Evolutionary conservation across 2,329 filamentous ascomycete species (phyloP), one percentile per base, ranked within the genome.

Genomic region (Fusarium penzigii): DNA sequence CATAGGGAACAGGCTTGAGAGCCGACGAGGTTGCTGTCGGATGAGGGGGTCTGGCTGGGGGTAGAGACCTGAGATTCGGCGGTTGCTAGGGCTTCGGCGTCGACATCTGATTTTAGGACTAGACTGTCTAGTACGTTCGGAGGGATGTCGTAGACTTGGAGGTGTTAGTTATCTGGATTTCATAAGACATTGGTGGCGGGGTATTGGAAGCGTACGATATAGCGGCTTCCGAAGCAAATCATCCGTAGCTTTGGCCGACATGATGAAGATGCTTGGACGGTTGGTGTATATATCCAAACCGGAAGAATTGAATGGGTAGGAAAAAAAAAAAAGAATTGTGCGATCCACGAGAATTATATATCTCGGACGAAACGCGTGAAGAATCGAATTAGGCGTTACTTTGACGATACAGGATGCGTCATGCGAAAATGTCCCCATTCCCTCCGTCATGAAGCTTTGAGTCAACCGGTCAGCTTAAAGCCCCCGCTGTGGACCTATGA

Each of bases 1-100:
- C 94, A 99, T 5, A 97, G 79, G 1, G 87, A 85, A 70, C 94
- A 99, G 13, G 90, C 83, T 52, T 89, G 92, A 6, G 89, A 81
- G 10, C 84, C 83, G 38, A 82, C 79, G 53, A 79, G 63, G 59
- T 74, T 72, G 65, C 75, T 71, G 57, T 68, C 57, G 13, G 65
- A 60, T 16, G 56, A 53, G n/a, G 44, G 51, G 59, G 56, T 59
- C 49, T 62, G 56, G 29, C 70, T 52, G 36, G 46, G 46, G 8
- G 61, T 49, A 42, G 62, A 59, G 41, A 55, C 64, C 9, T 64
- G 54, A 32, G 58, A 62, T 39, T 63, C 61, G 48, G 61, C 41
- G 17, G 56, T 52, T 12, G 53, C 44, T 10, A 55, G 54, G 6
- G 60, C 52, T 17, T 63, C 52, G 38, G 65, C 55, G 47, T 72